phyloP scores from a whole-genome alignment of 495 filamentous ascomycete species.

The Hypoxylon fragiforme region DNA sequence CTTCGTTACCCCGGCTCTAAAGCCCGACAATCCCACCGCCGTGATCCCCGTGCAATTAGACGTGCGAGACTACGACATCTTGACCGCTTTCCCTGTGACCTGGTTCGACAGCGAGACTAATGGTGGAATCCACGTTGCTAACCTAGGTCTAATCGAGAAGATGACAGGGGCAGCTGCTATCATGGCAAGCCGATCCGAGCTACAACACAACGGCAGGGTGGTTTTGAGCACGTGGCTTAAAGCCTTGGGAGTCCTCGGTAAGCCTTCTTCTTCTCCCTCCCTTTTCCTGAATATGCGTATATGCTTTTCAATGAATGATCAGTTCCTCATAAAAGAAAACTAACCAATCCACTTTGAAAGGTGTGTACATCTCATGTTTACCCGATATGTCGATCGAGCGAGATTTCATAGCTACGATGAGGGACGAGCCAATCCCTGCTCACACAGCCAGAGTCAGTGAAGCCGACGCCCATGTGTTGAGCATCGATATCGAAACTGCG shows the following conservation, averaged over 20 bases:
- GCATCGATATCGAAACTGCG: conserved; percentile 75
- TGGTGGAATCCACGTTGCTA: conserved; percentile 54
- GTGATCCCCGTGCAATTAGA: conserved; percentile 63
- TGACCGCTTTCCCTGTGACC: conserved; percentile 69
- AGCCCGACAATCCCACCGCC: conserved; percentile 41
- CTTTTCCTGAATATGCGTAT: too few species aligned
- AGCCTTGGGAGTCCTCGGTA: conserved; percentile 77
- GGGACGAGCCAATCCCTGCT: conserved; percentile 66
- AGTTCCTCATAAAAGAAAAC: too few species aligned
- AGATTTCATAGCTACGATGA: conserved; percentile 76
- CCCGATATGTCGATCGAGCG: conserved; percentile 59
- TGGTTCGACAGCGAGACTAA: conserved; percentile 53
- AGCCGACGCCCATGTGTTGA: conserved; percentile 61
- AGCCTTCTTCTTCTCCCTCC: conserved; percentile 37
- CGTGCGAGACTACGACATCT: conserved; percentile 75
- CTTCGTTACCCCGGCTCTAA: conserved; percentile 56
- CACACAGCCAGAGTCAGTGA: conserved; percentile 65
- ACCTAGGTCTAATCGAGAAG: conserved; percentile 82
- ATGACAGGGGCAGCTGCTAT: conserved; percentile 89
- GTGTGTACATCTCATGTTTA: conserved; percentile 72
- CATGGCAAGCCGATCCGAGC: conserved; percentile 56
- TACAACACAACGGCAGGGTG: conserved; percentile 62
- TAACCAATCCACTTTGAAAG: conserved; percentile 44
- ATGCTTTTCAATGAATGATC: too few species aligned
- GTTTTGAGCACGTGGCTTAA: conserved; percentile 70